Evolutionary conservation across 306 rosid species (phyloP), one percentile per base, ranked within the genome.

Genomic region (Biancaea sappan): DNA sequence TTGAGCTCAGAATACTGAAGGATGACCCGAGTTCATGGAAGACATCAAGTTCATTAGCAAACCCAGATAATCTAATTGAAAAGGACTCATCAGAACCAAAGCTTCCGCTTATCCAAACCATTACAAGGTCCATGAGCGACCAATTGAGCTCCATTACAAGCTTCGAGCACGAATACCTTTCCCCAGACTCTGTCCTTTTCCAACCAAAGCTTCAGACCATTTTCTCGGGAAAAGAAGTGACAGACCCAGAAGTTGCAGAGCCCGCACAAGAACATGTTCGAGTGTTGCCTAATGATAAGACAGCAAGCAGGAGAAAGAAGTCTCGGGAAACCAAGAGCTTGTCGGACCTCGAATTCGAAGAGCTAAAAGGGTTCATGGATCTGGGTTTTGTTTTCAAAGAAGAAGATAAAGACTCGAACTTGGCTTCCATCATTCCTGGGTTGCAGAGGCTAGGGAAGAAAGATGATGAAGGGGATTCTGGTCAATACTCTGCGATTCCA

Each of bases 281-380:
- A 10, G 75, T 47, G 60, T 67, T 56, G 41, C 73, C 81, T 35
- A 50, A 79, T 35, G 62, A 72, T 74, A 84, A 63, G 82, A 73
- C 13, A 57, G 43, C 37, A 58, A 75, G 56, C 18, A 77, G 29
- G 38, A 60, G 66, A 80, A 84, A 78, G 73, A 74, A 34, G 59
- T 84, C 18, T n/a, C 63, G 83, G 2, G 81, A 66, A 56, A 93
- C 85, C 73, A 93, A 91, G 92, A 94, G 97, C 79, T 79, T 88
- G 38, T 75, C 94, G 18, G 92, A 94, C 73, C 97, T 94, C 71
- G 94, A 94, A 65, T 88, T 89, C 71, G 82, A 94, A 71, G 98
- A 94, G 84, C 77, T 91, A 35, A 88, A 88, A 85, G 98, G 97
- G 81, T 94, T 91, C 73, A 82, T 86, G 93, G 97, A 94, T 85